Conservation (phyloP, 169 alveolate genomes). For the Besnoitia besnoiti region DNA sequence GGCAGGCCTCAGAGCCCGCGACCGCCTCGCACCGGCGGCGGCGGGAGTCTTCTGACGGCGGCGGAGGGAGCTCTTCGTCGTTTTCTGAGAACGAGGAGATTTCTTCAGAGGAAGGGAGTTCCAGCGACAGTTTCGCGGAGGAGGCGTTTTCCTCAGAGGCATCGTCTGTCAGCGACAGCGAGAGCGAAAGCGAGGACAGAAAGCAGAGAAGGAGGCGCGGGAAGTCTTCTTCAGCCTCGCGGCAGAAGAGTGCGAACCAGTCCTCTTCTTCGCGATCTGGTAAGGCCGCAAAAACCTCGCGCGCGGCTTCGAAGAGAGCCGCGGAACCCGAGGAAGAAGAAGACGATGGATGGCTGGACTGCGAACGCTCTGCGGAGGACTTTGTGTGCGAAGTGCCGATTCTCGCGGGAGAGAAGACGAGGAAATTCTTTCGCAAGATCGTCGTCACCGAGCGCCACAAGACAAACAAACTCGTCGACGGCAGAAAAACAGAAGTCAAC, state of each 20-base stretch:
- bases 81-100: neutral
- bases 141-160: neutral
- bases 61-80: neutral
- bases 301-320: neutral
- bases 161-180: neutral
- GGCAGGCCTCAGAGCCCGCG: neutral
- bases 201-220: neutral
- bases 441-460: neutral
- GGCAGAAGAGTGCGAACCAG: too few relatives aligned
- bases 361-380: neutral
- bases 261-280: neutral
- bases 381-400: neutral
- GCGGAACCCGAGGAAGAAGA: neutral
- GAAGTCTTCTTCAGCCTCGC: neutral
- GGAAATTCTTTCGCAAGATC: neutral
- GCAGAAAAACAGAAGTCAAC: neutral
- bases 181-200: neutral
- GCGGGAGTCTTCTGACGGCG: neutral
- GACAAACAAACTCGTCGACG: neutral
- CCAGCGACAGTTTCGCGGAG: neutral
- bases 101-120: neutral
- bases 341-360: slow-evolving; percentile 5
- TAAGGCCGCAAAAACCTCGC: neutral
- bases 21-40: neutral
- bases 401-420: neutral